Conservation (phyloP, 1,284 basidiomycete species). For the Apiotrichum veenhuisii region DNA sequence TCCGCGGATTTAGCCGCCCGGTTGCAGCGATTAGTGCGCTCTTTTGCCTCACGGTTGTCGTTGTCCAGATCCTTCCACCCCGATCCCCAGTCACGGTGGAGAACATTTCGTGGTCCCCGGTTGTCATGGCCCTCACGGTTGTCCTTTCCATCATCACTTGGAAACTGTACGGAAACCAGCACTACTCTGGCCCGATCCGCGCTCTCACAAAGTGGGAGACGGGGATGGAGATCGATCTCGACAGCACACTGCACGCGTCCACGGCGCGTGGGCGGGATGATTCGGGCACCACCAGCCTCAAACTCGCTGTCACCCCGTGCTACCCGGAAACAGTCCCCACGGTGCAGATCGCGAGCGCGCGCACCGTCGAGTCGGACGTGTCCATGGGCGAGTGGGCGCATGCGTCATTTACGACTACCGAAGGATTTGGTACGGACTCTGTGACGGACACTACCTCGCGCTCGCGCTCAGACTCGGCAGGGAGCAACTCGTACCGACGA, state of each 20-base stretch:
- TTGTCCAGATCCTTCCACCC: slow-evolving; percentile 38
- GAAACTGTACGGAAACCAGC: slow-evolving; percentile 21
- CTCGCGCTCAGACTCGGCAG: neutral
- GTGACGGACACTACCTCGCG: neutral
- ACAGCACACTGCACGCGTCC: slow-evolving; percentile 19
- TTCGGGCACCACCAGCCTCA: slow-evolving; percentile 2
- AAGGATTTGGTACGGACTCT: neutral
- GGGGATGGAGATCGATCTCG: slow-evolving; percentile 46
- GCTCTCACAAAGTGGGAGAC: slow-evolving; percentile 49
- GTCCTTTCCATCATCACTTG: slow-evolving; percentile 34
- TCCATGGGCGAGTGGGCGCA: slow-evolving; percentile 14
- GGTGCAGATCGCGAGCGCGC: slow-evolving; percentile 5
- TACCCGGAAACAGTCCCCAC: slow-evolving; percentile 3
- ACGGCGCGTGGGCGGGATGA: neutral
- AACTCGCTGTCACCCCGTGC: slow-evolving; percentile 10
- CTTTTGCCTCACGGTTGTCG: slow-evolving; percentile 31
- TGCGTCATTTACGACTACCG: slow-evolving; percentile 2
- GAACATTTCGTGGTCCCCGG: slow-evolving; percentile 44
- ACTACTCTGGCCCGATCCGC: slow-evolving; percentile 48
- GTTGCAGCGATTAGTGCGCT: slow-evolving; percentile 33
- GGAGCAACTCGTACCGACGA: neutral
- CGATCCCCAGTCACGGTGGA: slow-evolving; percentile 31
- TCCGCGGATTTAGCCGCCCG: slow-evolving; percentile 39
- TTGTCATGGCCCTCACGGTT: slow-evolving; percentile 36
- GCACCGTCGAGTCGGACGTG: slow-evolving; percentile 6